Percentiles rank a stretch among this genome's conserved stretches.
Evolutionary conservation across 805 yeast species (phyloP).

Genomic region (Scheffersomyces spartinae): DNA sequence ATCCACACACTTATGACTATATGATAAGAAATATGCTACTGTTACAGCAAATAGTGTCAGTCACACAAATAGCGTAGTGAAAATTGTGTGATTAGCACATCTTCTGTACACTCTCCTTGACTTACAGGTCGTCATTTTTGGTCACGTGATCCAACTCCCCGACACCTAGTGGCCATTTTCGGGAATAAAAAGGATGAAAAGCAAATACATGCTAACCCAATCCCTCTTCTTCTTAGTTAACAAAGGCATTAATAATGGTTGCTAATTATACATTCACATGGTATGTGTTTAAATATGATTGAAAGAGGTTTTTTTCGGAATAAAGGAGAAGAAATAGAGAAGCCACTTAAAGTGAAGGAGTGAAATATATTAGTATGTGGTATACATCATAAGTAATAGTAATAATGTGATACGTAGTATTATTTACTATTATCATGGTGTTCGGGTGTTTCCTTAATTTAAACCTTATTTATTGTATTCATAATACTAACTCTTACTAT

Average conservation of each 20-base stretch:
- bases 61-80: too few relatives aligned
- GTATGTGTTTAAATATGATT: constrained; percentile 14
- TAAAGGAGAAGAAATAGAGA: neutral
- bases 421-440: constrained; percentile 1
- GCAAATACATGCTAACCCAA: constrained; percentile 2
- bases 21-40: too few relatives aligned
- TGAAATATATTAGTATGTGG: neutral
- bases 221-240: constrained; percentile 1
- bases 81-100: too few relatives aligned
- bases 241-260: constrained; percentile 20
- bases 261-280: constrained; percentile 26
- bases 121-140: constrained; percentile 1
- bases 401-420: neutral
- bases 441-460: neutral
- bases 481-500: constrained; percentile 14
- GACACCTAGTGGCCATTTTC: constrained; percentile 2
- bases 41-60: too few relatives aligned
- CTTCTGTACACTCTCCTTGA: too few relatives aligned
- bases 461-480: neutral
- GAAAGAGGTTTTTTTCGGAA: neutral
- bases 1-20: too few relatives aligned
- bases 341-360: constrained; percentile 1
- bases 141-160: constrained; percentile 1
- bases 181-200: constrained; percentile 1
- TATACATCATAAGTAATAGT: neutral